Conservation (phyloP, 78 protist species). For the Dictyostelium purpureum region DNA sequence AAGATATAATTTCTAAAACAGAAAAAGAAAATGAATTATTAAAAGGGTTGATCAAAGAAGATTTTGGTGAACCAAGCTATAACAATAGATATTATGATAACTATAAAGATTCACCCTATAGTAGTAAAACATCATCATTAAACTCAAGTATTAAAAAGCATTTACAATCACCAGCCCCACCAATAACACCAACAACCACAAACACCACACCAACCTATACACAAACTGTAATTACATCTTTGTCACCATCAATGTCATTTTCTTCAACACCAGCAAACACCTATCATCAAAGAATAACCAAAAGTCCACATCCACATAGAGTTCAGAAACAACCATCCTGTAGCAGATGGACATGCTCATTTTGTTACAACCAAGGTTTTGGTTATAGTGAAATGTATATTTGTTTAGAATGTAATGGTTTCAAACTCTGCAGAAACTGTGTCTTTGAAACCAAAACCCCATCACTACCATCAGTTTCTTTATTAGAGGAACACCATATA, state of each 20-base stretch:
- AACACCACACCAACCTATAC: neutral
- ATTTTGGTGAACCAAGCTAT: neutral
- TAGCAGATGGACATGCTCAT: neutral
- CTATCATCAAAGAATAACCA: no score
- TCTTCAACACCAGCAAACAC: neutral
- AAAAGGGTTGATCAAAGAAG: neutral
- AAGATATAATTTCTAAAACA: neutral
- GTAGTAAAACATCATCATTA: neutral
- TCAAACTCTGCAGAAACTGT: slow-evolving; percentile 12
- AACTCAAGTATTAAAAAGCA: slow-evolving; percentile 16
- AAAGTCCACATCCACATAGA: neutral
- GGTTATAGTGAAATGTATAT: slow-evolving; percentile 9
- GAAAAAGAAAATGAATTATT: neutral
- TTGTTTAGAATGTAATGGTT: neutral
- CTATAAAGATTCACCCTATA: neutral
- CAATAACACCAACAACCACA: neutral
- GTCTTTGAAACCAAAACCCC: neutral
- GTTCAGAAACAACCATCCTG: neutral
- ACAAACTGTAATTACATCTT: neutral
- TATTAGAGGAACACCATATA: neutral
- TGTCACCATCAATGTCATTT: neutral
- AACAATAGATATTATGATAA: neutral
- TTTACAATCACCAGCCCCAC: neutral
- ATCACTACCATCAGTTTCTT: neutral
- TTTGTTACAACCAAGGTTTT: neutral